Conservation (phyloP, 805 yeast genomes). For the Nakazawaea siamensis region DNA sequence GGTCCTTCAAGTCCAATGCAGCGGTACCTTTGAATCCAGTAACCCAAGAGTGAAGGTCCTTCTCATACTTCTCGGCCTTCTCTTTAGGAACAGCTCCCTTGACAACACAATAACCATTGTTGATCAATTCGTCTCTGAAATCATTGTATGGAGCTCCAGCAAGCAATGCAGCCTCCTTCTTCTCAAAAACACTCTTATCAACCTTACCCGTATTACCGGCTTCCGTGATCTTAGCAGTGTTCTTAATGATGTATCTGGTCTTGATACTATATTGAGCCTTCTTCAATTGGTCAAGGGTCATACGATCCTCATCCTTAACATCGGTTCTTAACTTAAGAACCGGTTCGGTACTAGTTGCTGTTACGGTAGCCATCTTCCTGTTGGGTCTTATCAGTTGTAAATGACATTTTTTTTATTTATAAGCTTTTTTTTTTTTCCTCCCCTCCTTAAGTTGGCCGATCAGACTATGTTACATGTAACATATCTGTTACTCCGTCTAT, state of each 20-base stretch:
- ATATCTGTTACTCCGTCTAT: too few species aligned
- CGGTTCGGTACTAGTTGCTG: not conserved
- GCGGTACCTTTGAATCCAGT: constrained; percentile 13
- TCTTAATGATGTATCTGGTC: not conserved
- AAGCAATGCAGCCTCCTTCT: not conserved
- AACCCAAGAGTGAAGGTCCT: constrained; percentile 18
- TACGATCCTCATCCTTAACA: not conserved
- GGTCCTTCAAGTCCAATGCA: constrained; percentile 18
- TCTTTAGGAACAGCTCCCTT: constrained; percentile 20
- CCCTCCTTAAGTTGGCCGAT: too few species aligned
- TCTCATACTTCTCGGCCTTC: constrained; percentile 17
- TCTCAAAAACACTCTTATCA: constrained; percentile 2
- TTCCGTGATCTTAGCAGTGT: not conserved
- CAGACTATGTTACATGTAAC: too few species aligned
- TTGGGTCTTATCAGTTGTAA: constrained; percentile 1
- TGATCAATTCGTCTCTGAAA: constrained; percentile 22
- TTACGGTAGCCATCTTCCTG: not conserved
- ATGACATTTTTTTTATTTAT: too few species aligned
- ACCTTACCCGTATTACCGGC: constrained; percentile 7
- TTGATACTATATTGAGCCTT: constrained; percentile 4
- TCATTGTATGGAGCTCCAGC: constrained; percentile 14
- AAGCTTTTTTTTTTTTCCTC: not conserved
- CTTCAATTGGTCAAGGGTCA: constrained; percentile 1
- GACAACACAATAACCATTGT: constrained; percentile 24
- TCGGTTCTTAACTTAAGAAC: constrained; percentile 8